Evolutionary conservation across 2,329 filamentous ascomycete species (phyloP).

Genomic region (Microsporum canis): DNA sequence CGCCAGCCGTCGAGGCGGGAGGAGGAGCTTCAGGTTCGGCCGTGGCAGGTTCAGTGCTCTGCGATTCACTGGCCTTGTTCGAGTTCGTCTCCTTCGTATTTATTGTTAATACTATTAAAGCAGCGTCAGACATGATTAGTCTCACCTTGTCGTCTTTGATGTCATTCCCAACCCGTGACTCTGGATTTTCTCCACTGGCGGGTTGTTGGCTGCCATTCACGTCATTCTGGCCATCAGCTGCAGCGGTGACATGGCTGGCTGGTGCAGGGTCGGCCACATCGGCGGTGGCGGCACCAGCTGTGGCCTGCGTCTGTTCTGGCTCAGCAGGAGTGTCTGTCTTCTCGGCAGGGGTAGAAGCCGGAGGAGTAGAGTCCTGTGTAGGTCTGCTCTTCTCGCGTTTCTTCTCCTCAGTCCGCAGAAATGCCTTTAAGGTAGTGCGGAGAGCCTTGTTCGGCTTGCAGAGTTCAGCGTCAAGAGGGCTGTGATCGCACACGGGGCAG

Average conservation of each 20-base stretch:
- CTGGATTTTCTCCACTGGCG: not conserved
- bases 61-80: not conserved
- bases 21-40: not conserved
- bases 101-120: not conserved
- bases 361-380: constrained; percentile 22
- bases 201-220: not conserved
- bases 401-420: constrained; percentile 81
- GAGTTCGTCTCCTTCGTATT: not conserved
- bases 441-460: constrained; percentile 83
- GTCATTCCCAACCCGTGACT: not conserved
- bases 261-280: not conserved
- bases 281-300: not conserved
- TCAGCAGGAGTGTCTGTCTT: not conserved
- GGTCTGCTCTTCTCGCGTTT: constrained; percentile 59
- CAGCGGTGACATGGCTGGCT: not conserved
- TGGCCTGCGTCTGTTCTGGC: not conserved
- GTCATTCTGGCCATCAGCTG: not conserved
- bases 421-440: constrained; percentile 85
- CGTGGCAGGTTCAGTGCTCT: not conserved
- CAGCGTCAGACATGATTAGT: not conserved
- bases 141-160: not conserved
- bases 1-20: not conserved
- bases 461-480: constrained; percentile 71
- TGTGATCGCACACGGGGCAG: constrained; percentile 89
- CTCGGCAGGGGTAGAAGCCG: constrained; percentile 16